Evolutionary conservation across 2,329 filamentous ascomycete species (phyloP), one percentile per base, ranked within the genome.

Genomic region (Colletotrichum limetticola): DNA sequence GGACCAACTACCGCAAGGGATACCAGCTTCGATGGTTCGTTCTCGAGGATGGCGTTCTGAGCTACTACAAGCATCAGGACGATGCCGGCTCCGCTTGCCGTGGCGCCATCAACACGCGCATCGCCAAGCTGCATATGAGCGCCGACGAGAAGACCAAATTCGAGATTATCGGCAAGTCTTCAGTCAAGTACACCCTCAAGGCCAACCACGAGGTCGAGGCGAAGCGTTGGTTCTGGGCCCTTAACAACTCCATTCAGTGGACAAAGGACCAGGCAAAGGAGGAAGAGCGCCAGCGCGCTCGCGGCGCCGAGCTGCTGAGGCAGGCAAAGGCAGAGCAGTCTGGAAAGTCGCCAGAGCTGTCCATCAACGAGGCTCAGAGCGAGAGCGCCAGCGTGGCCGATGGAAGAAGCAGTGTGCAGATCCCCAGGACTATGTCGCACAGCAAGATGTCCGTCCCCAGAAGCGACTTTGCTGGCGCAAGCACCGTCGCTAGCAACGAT

Each of bases 61-160:
- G 97, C 83, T 99, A 99, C 85, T 99, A 98, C 86, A 99, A 99
- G 84, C 95, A 98, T 82, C 97, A 99, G 84, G 97, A 99, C 80
- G 97, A 99, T 81, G 94, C 95, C 37, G 97, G 95, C 28, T 97
- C 95, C 65, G 97, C 97, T 68, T 99, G 97, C 81, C 95, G 97
- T 74, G 97, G 97, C 72, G 97, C 97, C 65, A 99, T 99, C 84
- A 98, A 98, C 82, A 99, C 99, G 95, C 93, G 93, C 74, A 99
- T 99, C 77, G 97, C 97, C 28, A 93, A 92, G 79, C 89, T 99
- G 35, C 93, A 96, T 83, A 98, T 99, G 95, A 97, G 97, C 79
- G 90, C 96, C 0, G 95, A 98, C 77, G 97, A 99, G 81, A 99
- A 98, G 86, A 96, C 95, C 58, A 95, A 96, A 72, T 98, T 99